A percentile compares a stretch with the other conserved stretches of the same genome.
Evolutionary conservation across 345 rosid genomes (phyloP).

Genomic region (Populus pruinosa): DNA sequence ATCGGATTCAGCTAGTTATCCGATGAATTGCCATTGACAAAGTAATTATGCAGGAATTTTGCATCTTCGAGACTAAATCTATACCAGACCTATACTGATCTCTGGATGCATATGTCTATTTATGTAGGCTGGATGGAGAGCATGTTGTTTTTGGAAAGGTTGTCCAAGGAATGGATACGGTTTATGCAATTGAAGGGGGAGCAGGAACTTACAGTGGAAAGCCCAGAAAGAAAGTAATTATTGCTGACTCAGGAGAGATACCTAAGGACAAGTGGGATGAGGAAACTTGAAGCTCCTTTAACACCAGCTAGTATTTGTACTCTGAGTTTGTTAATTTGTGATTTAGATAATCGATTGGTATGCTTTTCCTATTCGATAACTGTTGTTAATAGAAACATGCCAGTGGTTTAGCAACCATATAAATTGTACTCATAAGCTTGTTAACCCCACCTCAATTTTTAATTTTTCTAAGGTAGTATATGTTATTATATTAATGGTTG

Average conservation of each 20-base stretch:
- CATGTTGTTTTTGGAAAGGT: slow-evolving; percentile 95
- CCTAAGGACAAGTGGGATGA: slow-evolving; percentile 87
- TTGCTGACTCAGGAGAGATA: slow-evolving; percentile 84
- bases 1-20: neutral
- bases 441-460: neutral
- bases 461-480: too few relatives aligned
- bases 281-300: slow-evolving; percentile 42
- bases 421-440: neutral
- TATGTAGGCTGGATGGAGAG: slow-evolving; percentile 86
- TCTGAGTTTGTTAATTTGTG: slow-evolving; percentile 12
- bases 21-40: neutral
- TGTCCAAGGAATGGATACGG: slow-evolving; percentile 87
- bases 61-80: neutral
- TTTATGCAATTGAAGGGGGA: slow-evolving; percentile 89
- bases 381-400: neutral
- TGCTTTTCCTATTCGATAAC: slow-evolving; percentile 1
- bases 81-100: neutral
- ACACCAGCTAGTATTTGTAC: neutral
- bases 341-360: neutral
- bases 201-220: slow-evolving; percentile 95
- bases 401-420: neutral
- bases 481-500: too few relatives aligned
- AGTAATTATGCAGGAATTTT: neutral
- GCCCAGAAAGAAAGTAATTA: slow-evolving; percentile 80
- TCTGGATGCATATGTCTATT: neutral